Conservation (phyloP, 352 stramenopile genomes). For the Phytopythium delawarense region DNA sequence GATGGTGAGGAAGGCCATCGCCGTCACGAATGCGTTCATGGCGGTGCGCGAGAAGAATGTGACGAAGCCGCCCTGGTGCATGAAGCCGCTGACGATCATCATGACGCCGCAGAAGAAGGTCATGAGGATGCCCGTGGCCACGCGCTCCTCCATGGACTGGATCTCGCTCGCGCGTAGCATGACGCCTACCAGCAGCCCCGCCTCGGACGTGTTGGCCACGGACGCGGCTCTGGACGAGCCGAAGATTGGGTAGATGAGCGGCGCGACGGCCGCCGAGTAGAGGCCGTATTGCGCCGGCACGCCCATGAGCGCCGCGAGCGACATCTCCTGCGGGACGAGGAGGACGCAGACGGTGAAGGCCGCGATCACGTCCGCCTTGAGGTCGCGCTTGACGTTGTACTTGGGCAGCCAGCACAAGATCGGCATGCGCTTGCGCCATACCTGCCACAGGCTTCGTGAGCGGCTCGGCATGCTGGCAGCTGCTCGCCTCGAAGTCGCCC, state of each 20-base stretch:
- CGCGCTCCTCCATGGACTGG: conserved; percentile 44
- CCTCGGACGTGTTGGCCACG: conserved; percentile 64
- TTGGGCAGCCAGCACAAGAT: conserved; percentile 69
- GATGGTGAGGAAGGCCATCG: conserved; percentile 63
- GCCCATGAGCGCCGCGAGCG: conserved; percentile 87
- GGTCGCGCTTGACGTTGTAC: conserved; percentile 54
- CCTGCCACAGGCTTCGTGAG: conserved; percentile 3
- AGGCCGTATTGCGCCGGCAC: conserved; percentile 66
- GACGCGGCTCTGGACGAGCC: conserved; percentile 57
- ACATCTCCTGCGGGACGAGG: conserved; percentile 91
- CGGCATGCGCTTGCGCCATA: conserved; percentile 34
- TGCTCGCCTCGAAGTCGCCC: neutral
- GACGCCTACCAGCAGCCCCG: conserved; percentile 56
- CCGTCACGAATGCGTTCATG: conserved; percentile 72
- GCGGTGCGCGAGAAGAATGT: conserved; percentile 72
- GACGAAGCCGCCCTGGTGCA: conserved; percentile 55
- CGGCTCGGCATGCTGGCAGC: neutral
- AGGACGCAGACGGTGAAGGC: conserved; percentile 86
- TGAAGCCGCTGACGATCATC: conserved; percentile 50
- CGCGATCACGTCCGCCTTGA: conserved; percentile 65
- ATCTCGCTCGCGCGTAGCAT: conserved; percentile 48
- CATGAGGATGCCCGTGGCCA: conserved; percentile 63
- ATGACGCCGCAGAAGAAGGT: conserved; percentile 61
- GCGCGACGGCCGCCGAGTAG: conserved; percentile 65
- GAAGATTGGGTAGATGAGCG: conserved; percentile 71